A percentile compares a stretch with the other conserved stretches of the same genome.
Evolutionary conservation across 179 eudicot species (phyloP).

Genomic region (Beta lomatogona): DNA sequence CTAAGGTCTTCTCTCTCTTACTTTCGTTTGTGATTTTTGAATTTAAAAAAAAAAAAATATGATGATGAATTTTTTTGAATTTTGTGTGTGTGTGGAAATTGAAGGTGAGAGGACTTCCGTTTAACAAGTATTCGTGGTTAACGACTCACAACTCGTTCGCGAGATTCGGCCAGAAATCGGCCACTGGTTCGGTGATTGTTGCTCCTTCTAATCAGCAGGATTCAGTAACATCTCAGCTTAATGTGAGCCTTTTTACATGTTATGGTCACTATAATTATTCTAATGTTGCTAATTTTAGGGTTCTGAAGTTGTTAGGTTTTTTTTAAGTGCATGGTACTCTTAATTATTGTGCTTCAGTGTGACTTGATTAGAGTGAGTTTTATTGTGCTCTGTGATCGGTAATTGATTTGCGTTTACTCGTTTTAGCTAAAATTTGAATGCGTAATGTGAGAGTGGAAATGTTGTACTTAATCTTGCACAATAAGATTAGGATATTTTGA

Average conservation of each 20-base stretch:
- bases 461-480: neutral
- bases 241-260: conserved; percentile 37
- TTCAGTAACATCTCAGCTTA: conserved; percentile 80
- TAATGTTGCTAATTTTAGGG: neutral
- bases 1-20: conserved; percentile 41
- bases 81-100: neutral
- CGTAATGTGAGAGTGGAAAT: neutral
- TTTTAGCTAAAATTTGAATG: neutral
- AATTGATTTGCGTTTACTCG: neutral
- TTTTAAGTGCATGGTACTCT: neutral
- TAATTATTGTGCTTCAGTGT: neutral
- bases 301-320: neutral
- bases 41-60: neutral
- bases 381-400: neutral
- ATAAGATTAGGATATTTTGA: neutral
- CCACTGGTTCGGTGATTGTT: conserved; percentile 57
- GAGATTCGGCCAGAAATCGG: conserved; percentile 64
- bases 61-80: neutral
- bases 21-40: neutral
- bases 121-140: conserved; percentile 86
- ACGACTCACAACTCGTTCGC: conserved; percentile 92
- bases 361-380: neutral
- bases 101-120: conserved; percentile 83
- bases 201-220: conserved; percentile 91
- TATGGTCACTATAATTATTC: neutral